Evolutionary conservation across 768 basidiomycete genomes (phyloP), one percentile per base, ranked within the genome.

Genomic region (Mycena vitilis): DNA sequence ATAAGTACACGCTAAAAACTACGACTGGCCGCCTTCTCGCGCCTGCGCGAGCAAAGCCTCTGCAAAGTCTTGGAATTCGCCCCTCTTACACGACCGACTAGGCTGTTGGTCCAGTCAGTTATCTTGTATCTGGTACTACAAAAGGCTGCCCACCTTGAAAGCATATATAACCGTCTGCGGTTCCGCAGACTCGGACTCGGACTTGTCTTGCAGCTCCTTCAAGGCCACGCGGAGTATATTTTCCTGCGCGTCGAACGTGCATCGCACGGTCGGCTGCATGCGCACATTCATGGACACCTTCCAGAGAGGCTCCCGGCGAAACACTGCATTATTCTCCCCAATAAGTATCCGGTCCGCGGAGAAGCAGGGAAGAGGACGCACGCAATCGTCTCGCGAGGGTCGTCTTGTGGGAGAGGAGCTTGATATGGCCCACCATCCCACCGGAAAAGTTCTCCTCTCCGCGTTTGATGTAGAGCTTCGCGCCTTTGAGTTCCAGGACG

Each of bases 201-300:
- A 77, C 79, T 59, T 70, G 51, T 70, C 78, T 25, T 80, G 67
- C 10, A 79, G 75, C 75, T 91, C 89, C 71, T 86, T 87, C 60
- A 87, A 73, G 34, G 87, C 81, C 8, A 91, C 75, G 23, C 89
- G 86, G 42, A 91, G 76, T 11, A 86, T 81, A 57, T 82, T 82
- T 65, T 91, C 89, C 44, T 84, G 82, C 22, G 80, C 78, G 65
- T 90, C 87, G 74, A 84, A 90, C 23, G 86, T 82, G 69, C 88
- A 90, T 49, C 88, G 85, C 49, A 91, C 82, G 11, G 86, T 77
- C 10, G 88, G 80, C 51, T 81, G 81, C 58, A 92, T 74, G 25
- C 85, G 85, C 49, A 89, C 80, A 73, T 90, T 91, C 88, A 91
- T 88, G 0, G 90, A 87, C 0, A 91, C 87, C 73, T 91, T 88